phyloP scores from a whole-genome alignment of 2,329 filamentous ascomycete species.

The Neopestalotiopsis sp. region DNA sequence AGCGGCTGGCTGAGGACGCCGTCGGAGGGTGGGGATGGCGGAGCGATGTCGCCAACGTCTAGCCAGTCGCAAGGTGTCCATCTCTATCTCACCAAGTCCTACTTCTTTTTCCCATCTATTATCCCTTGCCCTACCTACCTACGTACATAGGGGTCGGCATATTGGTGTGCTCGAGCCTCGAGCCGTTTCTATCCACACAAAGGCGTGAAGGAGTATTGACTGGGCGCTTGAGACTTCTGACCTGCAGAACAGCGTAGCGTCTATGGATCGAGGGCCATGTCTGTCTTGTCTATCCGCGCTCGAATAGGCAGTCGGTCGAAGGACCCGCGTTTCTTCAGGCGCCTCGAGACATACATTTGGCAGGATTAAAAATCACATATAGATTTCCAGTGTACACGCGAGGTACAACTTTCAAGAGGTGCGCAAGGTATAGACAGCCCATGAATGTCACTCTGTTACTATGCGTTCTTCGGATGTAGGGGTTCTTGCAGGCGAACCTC shows the following conservation, averaged over 20 bases:
- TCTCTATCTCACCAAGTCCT: not conserved
- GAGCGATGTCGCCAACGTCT: constrained; percentile 47
- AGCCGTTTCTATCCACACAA: not conserved
- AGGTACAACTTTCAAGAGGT: not conserved
- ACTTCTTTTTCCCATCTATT: not conserved
- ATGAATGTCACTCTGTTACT: not conserved
- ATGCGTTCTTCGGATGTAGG: not conserved
- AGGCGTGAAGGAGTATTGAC: not conserved
- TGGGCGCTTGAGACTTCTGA: not conserved
- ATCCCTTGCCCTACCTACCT: not conserved
- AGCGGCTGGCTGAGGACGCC: constrained; percentile 37
- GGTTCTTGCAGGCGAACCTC: not conserved
- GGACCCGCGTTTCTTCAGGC: not conserved
- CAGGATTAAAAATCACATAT: not conserved
- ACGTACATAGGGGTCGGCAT: not conserved
- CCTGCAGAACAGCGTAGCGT: not conserved
- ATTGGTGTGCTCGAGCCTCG: not conserved
- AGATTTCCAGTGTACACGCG: not conserved
- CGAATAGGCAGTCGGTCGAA: not conserved
- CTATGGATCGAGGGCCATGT: not conserved
- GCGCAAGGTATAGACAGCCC: not conserved
- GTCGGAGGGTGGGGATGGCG: constrained; percentile 51
- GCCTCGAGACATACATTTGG: not conserved
- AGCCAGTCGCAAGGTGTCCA: constrained; percentile 17
- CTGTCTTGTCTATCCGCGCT: not conserved